Base-by-base conservation (phyloP, 331 rosid genomes). In the Acacia pycnantha region DNA sequence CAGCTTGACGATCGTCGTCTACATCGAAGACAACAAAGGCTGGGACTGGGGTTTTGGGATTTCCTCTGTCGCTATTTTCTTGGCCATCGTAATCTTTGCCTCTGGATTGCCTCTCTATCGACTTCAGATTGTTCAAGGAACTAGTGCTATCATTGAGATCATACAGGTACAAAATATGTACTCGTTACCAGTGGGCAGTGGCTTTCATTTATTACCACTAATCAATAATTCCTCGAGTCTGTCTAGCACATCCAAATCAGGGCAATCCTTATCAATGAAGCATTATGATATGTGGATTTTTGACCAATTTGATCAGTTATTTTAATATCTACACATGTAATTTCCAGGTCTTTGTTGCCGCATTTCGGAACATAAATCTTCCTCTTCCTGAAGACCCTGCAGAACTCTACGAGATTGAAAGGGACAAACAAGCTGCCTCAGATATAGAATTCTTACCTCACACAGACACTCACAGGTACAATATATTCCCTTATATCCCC, bases 41-140 rank as follows among this genome's bases (percentile, higher is more conserved):
- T 95, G 98, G 98, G 98, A 90, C 77, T 89, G 90, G 97, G 97
- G 98, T 8, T 89, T 95, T 64, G 97, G 93, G 22, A 56, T 89
- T 69, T 90, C 92, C 51, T 43, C 93, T 51, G 53, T 89, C 6
- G 92, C 93, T 85, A 76, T 93, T 2, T 27, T 89, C 54, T 74
- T 90, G 29, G 89, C 78, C 70, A 19, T 88, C 40, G 4, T 90
- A 7, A 29, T 93, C 70, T 93, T 93, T 80, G 75, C 79, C 5
- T 79, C 77, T 8, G 98, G 97, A 64, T 83, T 93, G 87, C 97
- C 98, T 26, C 75, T 88, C 14, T 92, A 95, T 73, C 83, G 98
- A 46, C 80, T 93, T 68, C 94, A 92, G 40, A 77, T 81, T 74
- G 65, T 87, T 76, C 73, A 67, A 73, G 93, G 90, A 86, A 81